Evolutionary conservation across 257 asterid genomes (phyloP).

Genomic region (Apocynum venetum): DNA sequence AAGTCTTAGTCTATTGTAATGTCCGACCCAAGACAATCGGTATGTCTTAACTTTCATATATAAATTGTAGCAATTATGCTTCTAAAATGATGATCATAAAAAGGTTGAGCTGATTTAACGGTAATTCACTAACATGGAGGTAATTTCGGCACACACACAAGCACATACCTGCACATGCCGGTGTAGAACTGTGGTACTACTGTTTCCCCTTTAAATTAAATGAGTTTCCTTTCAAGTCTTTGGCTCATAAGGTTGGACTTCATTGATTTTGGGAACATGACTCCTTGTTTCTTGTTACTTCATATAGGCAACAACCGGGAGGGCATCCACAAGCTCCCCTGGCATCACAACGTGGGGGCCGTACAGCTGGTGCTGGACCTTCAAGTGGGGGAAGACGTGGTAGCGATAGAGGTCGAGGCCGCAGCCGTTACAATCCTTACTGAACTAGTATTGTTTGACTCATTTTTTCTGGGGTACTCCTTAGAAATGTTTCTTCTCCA

Average conservation of each 20-base stretch:
- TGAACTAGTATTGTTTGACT: conserved; percentile 4
- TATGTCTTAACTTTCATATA: neutral
- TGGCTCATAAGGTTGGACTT: neutral
- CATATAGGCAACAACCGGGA: conserved; percentile 88
- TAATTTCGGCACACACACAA: neutral
- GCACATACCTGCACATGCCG: neutral
- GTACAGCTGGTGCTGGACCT: conserved; percentile 21
- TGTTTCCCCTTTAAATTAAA: neutral
- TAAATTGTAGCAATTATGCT: neutral
- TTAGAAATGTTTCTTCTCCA: neutral
- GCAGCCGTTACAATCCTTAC: conserved; percentile 81
- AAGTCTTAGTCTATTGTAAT: neutral
- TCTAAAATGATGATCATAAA: neutral
- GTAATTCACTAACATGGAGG: neutral
- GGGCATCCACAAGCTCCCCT: conserved; percentile 52
- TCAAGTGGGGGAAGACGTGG: conserved; percentile 38
- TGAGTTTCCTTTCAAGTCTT: neutral
- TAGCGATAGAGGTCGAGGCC: conserved; percentile 46
- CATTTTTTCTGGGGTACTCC: neutral
- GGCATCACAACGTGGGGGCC: conserved; percentile 67
- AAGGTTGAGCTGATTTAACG: neutral
- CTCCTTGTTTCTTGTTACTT: neutral
- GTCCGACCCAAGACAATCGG: neutral
- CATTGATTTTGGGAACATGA: neutral
- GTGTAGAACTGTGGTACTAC: neutral